Evolutionary conservation across 2,329 filamentous ascomycete species (phyloP), one percentile per base, ranked within the genome.

Genomic region (Trichophyton schoenleinii): DNA sequence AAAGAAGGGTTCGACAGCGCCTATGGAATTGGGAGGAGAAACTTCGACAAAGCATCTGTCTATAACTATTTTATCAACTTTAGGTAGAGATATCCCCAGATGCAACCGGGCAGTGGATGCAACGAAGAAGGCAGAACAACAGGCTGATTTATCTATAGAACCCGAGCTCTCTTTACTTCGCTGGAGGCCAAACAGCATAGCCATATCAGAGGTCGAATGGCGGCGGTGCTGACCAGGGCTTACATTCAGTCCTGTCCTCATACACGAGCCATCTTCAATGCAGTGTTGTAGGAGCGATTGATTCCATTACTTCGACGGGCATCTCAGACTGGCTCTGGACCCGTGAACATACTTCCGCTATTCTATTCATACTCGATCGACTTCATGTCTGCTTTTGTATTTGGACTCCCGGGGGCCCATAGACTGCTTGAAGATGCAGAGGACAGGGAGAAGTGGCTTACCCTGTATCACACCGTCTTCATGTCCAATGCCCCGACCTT

Each of bases 11-110:
- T 57, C 13, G 61, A 59, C 20, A 62, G 60, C 28, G 60, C 60
- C 13, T 62, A 57, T 48, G 61, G 61, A 20, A 28, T 60, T 48
- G 74, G 77, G n/a, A 73, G 77, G 9, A 75, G 77, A 31, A 84
- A 85, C 67, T 84, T 87, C 77, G 89, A 91, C 71, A 86, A 86
- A 1, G 83, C 83, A 20, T 72, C 77, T 3, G 70, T 76, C 15
- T 80, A 81, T 22, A 81, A 78, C 38, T 74, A 44, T 20, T 44
- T 44, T 44, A 7, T 18, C 6, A 1, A 44, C 15, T 18, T n/a
- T 44, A 15, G n/a, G 41, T 44, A 44, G 15, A 44, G 5, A 44
- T 8, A n/a, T 2, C n/a, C 15, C 11, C n/a, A 38, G 34, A 38
- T 1, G 2, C 9, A 38, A 38, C 9, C 8, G 2, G 8, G 34